These are phyloP conservation scores for Ogataea paradorogensis DNA, from an alignment of 805 yeast species.

Conservation along the genomic window DNA sequence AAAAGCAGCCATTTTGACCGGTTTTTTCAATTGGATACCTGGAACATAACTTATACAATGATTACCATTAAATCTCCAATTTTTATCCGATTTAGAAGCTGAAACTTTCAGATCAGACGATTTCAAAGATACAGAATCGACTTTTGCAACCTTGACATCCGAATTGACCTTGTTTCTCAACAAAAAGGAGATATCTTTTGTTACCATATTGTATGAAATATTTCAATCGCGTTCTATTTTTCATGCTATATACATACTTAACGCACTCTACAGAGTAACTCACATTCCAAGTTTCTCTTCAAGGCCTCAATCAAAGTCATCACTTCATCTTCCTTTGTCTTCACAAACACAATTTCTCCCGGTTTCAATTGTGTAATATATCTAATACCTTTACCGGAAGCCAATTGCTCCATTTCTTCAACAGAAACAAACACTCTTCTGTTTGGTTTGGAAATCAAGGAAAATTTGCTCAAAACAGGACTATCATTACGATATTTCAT, in stretches of 20 bases:
- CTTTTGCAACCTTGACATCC: background rate
- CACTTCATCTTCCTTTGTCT: slow-evolving; percentile 49
- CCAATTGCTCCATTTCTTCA: slow-evolving; percentile 66
- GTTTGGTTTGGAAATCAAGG: slow-evolving; percentile 81
- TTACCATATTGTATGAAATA: background rate
- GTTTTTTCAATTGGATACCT: slow-evolving; percentile 1
- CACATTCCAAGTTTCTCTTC: slow-evolving; percentile 64
- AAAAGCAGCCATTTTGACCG: slow-evolving; percentile 59
- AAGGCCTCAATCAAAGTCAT: slow-evolving; percentile 84
- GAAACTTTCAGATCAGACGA: background rate
- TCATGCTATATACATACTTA: slow-evolving; percentile 11
- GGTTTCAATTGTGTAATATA: slow-evolving; percentile 79
- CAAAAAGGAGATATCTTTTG: background rate
- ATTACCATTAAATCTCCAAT: slow-evolving; percentile 9
- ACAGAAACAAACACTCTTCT: slow-evolving; percentile 62
- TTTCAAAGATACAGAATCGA: background rate
- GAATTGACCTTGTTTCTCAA: background rate
- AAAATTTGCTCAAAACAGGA: slow-evolving; percentile 71
- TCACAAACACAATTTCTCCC: slow-evolving; percentile 80
- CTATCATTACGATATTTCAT: slow-evolving; percentile 79
- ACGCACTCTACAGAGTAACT: slow-evolving; percentile 72
- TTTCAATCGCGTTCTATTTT: slow-evolving; percentile 9
- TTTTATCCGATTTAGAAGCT: background rate
- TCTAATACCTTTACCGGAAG: slow-evolving; percentile 74
- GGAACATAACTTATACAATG: slow-evolving; percentile 15